Evolutionary conservation across 257 asterid genomes (phyloP).

Genomic region (Prunella vulgaris): DNA sequence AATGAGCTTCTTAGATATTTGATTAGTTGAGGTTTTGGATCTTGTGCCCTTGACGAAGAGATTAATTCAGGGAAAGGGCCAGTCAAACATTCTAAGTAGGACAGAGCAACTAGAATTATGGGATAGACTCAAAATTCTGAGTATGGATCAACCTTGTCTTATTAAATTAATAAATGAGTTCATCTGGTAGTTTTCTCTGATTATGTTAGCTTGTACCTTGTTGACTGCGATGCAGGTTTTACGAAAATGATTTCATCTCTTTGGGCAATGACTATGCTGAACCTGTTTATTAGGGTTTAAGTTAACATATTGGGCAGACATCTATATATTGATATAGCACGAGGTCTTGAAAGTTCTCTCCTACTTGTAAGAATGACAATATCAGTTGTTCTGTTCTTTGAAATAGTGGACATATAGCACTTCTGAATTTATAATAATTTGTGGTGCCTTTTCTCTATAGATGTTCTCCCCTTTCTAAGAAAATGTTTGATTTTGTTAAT

Average conservation of each 20-base stretch:
- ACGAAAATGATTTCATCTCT: slow-evolving; percentile 46
- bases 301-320: slow-evolving; percentile 40
- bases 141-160: not conserved
- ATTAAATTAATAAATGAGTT: not conserved
- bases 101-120: slow-evolving; percentile 36
- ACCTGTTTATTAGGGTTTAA: slow-evolving; percentile 16
- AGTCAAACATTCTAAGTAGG: slow-evolving; percentile 50
- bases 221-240: not conserved
- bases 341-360: slow-evolving; percentile 62
- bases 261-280: slow-evolving; percentile 39
- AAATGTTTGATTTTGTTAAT: too few species aligned
- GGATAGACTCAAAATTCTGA: slow-evolving; percentile 6
- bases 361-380: slow-evolving; percentile 51
- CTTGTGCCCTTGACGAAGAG: slow-evolving; percentile 58
- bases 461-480: too few species aligned
- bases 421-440: not conserved
- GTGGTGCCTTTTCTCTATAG: not conserved
- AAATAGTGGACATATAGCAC: not conserved
- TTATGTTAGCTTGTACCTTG: not conserved
- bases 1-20: slow-evolving; percentile 50
- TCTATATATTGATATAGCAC: slow-evolving; percentile 79
- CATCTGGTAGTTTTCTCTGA: not conserved
- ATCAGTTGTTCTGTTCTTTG: not conserved
- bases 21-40: slow-evolving; percentile 62
- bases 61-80: slow-evolving; percentile 73